Evolutionary conservation across 129 eudicot genomes (phyloP), one percentile per base, ranked within the genome.

Genomic region (Logfia minima): DNA sequence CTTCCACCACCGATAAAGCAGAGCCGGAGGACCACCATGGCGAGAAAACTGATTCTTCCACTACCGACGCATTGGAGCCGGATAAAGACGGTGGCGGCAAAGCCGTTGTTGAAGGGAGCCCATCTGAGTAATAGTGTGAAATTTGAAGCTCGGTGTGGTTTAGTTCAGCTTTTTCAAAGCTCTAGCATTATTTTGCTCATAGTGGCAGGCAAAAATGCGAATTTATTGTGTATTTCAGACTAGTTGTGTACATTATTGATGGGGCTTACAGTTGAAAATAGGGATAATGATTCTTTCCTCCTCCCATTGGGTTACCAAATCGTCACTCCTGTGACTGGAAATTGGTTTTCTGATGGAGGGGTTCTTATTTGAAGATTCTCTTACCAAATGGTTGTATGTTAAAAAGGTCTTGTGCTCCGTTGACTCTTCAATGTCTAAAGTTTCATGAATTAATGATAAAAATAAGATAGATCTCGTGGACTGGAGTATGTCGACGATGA

Each of bases 191-290:
- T 77, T 45, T 71, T 81, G 81, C 28, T 63, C 34, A 51, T 80
- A 74, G 80, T 48, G 80, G 43, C 70, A 39, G 37, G 76, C 22
- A 39, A 56, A 72, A 58, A 60, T 78, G 79, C 65, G 56, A 66
- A 48, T 78, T 63, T 59, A 9, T 34, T 61, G 60, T 78, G 80
- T 72, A 77, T 59, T 67, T 73, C 69, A 56, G 74, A 73, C 62
- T 78, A 74, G 65, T 83, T 14, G 18, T 83, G 83, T 83, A 83
- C 83, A 83, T 78, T 83, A 78, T 81, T 75, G 76, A 74, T 68
- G 73, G 83, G 83, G 80, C 67, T 31, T 83, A 52, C 66, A 16
- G 61, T 78, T 48, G 66, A 41, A 83, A 83, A 78, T 83, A 83
- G 86, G 79, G 86, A 71, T 74, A 73, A 35, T 74, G 76, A 83